Conservation (phyloP, 106 monocot species). For the Platanthera guangdongensis region DNA sequence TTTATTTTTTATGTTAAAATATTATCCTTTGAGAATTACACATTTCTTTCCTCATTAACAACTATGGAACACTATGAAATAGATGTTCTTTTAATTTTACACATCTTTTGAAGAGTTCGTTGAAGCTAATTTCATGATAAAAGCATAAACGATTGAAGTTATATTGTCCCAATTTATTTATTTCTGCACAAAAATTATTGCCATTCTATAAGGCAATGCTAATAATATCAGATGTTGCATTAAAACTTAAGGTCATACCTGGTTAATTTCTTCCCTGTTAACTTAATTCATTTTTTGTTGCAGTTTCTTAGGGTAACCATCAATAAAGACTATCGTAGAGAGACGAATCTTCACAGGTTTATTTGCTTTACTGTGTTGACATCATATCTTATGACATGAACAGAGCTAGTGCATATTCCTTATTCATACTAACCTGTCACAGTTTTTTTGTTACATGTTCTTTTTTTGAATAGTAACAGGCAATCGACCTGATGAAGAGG, state of each 20-base stretch:
- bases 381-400: not conserved
- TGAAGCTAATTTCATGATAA: too few species aligned
- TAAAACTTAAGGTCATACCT: not conserved
- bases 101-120: too few species aligned
- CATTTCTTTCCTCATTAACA: not conserved
- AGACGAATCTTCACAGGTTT: slow-evolving; percentile 68
- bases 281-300: slow-evolving; percentile 3
- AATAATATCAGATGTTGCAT: too few species aligned
- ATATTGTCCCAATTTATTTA: too few species aligned
- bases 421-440: not conserved
- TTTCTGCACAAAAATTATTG: too few species aligned
- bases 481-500: slow-evolving; percentile 85
- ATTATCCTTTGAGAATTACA: too few species aligned
- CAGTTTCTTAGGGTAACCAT: slow-evolving; percentile 43
- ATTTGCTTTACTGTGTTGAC: not conserved
- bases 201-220: too few species aligned
- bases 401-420: not conserved
- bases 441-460: not conserved
- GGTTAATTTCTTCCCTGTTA: not conserved
- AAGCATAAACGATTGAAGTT: too few species aligned
- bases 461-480: slow-evolving; percentile 56
- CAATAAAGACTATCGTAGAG: slow-evolving; percentile 53
- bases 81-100: too few species aligned
- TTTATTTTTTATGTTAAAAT: too few species aligned
- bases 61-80: not conserved